These are phyloP conservation scores for Fomes fomentarius DNA, from an alignment of 1,284 basidiomycete genomes.

Conservation along the genomic window DNA sequence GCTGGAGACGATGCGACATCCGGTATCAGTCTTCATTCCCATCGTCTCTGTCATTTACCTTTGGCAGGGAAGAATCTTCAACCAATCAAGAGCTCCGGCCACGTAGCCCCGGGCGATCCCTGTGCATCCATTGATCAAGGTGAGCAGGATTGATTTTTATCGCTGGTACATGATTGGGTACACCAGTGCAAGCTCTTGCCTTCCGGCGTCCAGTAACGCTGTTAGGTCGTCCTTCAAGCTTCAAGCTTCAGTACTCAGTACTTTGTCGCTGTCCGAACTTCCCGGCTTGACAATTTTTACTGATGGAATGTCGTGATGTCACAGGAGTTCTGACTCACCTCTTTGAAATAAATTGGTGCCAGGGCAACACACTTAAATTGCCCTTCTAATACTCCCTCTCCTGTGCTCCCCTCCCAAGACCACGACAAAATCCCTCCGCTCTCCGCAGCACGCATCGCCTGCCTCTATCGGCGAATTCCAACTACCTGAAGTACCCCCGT, in stretches of 20 bases:
- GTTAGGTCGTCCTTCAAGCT: too few species aligned
- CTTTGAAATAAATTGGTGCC: too few species aligned
- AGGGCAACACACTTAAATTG: constrained; percentile 1
- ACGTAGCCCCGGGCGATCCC: background rate
- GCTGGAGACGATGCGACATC: background rate
- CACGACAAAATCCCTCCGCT: too few species aligned
- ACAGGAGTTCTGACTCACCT: constrained; percentile 1
- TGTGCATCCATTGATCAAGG: constrained; percentile 5
- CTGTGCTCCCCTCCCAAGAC: background rate
- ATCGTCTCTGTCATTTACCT: background rate
- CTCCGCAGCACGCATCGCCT: background rate
- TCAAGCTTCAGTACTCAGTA: background rate
- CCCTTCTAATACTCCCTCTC: background rate
- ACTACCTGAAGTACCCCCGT: background rate
- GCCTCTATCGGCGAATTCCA: constrained; percentile 1
- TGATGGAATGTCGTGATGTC: constrained; percentile 2
- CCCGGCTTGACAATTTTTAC: background rate
- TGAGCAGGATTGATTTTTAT: constrained; percentile 10
- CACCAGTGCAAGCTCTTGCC: background rate
- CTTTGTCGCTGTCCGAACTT: background rate
- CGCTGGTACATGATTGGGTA: background rate
- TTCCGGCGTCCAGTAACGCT: too few species aligned
- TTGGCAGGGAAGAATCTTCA: too few species aligned
- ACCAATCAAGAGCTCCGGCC: too few species aligned
- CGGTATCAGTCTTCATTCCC: too few species aligned